Evolutionary conservation across 306 rosid genomes (phyloP).

Genomic region (Fragaria vesca): DNA sequence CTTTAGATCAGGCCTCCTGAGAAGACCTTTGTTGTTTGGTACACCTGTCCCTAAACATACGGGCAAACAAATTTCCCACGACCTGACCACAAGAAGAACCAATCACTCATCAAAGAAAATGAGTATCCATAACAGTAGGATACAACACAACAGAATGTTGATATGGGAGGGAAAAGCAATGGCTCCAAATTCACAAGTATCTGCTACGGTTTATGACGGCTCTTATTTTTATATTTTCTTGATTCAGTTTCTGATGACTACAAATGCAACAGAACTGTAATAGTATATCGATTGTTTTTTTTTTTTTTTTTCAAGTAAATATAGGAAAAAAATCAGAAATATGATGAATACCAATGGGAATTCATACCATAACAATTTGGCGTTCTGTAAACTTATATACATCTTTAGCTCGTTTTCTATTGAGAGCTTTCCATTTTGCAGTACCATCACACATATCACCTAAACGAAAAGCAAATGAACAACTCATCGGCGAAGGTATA

Average conservation of each 20-base stretch:
- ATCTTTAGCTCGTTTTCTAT: slow-evolving; percentile 91
- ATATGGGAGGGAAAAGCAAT: background rate
- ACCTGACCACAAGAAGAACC: slow-evolving; percentile 42
- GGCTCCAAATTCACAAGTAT: background rate
- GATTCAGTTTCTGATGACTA: background rate
- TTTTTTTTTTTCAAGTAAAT: background rate
- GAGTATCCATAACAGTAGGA: background rate
- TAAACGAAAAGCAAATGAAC: slow-evolving; percentile 46
- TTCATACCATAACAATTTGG: slow-evolving; percentile 91
- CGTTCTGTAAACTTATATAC: slow-evolving; percentile 86
- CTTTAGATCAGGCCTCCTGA: slow-evolving; percentile 77
- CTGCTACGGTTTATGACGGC: background rate
- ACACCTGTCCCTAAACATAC: slow-evolving; percentile 93
- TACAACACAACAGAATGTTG: background rate
- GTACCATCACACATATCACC: slow-evolving; percentile 99
- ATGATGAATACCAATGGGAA: background rate
- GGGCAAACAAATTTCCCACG: slow-evolving; percentile 91
- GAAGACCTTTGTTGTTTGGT: slow-evolving; percentile 89
- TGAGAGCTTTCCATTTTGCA: slow-evolving; percentile 98
- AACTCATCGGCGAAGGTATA: slow-evolving; percentile 19
- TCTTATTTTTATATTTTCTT: background rate
- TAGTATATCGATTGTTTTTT: background rate
- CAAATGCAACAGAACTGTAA: background rate
- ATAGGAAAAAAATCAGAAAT: background rate
- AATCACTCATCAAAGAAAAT: slow-evolving; percentile 14